Conservation (phyloP, 345 rosid species). For the Lagerstroemia speciosa region DNA sequence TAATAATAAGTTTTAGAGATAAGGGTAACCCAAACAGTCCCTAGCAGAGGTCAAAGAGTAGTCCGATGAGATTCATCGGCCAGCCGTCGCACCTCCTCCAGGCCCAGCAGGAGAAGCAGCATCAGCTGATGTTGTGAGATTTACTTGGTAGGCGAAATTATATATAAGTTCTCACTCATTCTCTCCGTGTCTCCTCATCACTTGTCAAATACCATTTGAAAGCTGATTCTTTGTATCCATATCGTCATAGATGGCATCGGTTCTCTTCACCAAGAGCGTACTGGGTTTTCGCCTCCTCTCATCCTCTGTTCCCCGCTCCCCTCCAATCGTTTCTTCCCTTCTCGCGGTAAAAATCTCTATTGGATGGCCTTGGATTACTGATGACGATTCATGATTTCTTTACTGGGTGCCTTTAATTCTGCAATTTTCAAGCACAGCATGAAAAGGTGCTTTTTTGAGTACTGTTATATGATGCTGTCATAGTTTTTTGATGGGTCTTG, state of each 20-base stretch:
- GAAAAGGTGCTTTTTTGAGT: neutral
- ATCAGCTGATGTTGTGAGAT: too few species aligned
- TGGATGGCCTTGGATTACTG: neutral
- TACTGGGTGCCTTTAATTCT: too few species aligned
- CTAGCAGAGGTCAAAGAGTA: too few species aligned
- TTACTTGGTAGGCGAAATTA: too few species aligned
- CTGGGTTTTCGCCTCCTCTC: constrained; percentile 7
- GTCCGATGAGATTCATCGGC: too few species aligned
- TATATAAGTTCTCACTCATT: neutral
- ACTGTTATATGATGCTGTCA: neutral
- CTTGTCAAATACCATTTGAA: neutral
- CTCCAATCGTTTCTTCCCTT: neutral
- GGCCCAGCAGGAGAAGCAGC: too few species aligned
- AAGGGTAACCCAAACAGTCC: too few species aligned
- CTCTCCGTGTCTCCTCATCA: neutral
- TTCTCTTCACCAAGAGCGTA: constrained; percentile 4
- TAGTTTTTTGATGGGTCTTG: neutral
- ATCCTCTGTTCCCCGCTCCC: constrained; percentile 4
- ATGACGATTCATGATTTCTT: neutral
- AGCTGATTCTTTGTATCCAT: neutral
- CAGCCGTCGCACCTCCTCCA: too few species aligned
- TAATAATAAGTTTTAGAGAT: too few species aligned
- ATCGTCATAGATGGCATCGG: constrained; percentile 12
- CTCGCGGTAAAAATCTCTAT: neutral
- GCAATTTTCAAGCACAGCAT: neutral